Base-by-base conservation (phyloP, 768 basidiomycete genomes). In the Solioccasus polychromus region DNA sequence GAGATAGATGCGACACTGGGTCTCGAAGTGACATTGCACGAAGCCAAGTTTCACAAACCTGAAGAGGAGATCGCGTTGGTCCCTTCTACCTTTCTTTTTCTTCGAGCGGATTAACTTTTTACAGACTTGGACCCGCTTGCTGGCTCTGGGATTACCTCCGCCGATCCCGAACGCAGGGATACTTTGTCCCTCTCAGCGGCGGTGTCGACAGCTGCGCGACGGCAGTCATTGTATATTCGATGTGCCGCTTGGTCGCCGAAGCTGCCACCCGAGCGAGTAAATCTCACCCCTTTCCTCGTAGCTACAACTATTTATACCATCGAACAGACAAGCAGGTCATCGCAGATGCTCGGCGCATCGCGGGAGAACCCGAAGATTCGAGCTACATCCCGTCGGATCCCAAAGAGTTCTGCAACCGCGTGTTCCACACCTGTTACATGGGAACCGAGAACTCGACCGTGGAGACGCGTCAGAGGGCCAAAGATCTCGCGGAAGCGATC, bases 121-220 rank as follows among this genome's bases (percentile, higher is more conserved):
- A 22, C 51, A 97, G 95, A 3, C 72, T 98, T 3, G 96, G 96
- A 5, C 96, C 96, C 7, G 96, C 95, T 14, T 98, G 96, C 61
- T 99, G 96, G 96, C 74, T 99, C n/a, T 99, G 96, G 96, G 96
- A 99, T 63, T 99, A 98, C 60, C 80, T 99, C 24, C 79, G 96
- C 29, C 82, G 96, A 35, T 98, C 95, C 5, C 76, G 90, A 8
- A 92, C 87, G 0, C 89, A 92, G 53, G 96, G 96, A 3, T 98
- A 94, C 69, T 98, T 98, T 59, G 69, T 98, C 18, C 95, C 96
- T 1, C 75, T 99, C 12, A 93, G 91, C 45, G 95, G 96, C 8
- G 96, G 96, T 14, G 92, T 99, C 45, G 96, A 99, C 64, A 93
- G 91, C 55, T 99, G 96, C 59, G 92, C 96, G 2, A 99, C 96